These are phyloP conservation scores for Fusarium acutatum DNA, from an alignment of 2,329 filamentous ascomycete genomes.

Conservation along the genomic window DNA sequence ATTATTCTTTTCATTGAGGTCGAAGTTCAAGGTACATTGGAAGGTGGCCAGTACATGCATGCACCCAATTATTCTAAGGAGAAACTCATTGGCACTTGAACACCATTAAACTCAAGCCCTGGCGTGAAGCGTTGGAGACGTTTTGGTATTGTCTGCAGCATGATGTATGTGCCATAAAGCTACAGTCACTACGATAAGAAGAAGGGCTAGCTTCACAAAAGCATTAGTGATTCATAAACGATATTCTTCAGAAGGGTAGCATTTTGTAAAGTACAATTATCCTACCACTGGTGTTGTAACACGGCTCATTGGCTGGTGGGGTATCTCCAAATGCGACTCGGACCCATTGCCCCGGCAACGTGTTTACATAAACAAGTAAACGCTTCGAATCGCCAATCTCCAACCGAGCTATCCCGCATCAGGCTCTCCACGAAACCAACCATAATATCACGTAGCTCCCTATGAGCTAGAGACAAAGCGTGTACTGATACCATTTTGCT, in stretches of 20 bases:
- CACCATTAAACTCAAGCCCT: background rate
- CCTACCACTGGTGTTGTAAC: background rate
- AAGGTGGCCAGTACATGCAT: background rate
- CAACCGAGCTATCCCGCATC: conserved; percentile 34
- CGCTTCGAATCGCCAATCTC: conserved; percentile 39
- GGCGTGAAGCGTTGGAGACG: background rate
- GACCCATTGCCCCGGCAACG: conserved; percentile 31
- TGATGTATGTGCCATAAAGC: background rate
- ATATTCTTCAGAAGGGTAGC: background rate
- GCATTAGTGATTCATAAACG: fast-evolving
- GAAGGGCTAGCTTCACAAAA: background rate
- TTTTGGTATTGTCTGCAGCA: background rate
- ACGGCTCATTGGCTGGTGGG: conserved; percentile 3
- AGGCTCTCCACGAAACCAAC: conserved; percentile 31
- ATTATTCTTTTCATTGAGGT: fast-evolving
- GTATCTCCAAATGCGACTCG: background rate
- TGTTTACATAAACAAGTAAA: conserved; percentile 36
- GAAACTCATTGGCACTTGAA: no score
- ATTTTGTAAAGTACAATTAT: background rate
- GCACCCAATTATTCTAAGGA: background rate
- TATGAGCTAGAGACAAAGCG: conserved; percentile 13
- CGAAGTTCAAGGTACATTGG: no score
- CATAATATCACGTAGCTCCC: conserved; percentile 38
- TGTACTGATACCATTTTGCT: conserved; percentile 7
- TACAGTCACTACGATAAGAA: background rate